A percentile compares a stretch with the other conserved stretches of the same genome.
These are phyloP conservation scores for Gossypium laxum DNA, from an alignment of 441 rosid genomes.

Conservation along the genomic window DNA sequence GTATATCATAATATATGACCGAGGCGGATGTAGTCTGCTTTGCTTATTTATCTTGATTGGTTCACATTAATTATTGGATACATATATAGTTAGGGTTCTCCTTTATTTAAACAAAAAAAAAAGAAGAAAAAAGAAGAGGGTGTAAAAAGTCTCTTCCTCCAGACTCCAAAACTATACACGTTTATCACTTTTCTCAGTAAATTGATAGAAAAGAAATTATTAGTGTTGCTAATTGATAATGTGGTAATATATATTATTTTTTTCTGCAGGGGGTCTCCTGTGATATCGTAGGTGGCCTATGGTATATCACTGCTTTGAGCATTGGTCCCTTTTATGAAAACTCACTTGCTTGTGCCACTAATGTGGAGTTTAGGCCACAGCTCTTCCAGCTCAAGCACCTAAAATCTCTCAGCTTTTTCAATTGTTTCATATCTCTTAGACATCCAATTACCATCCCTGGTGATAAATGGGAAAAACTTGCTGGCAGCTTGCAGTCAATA, in stretches of 20 bases:
- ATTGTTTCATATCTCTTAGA: slow-evolving; percentile 48
- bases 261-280: slow-evolving; percentile 71
- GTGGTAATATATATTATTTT: neutral
- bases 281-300: slow-evolving; percentile 57
- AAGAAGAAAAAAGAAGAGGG: too few species aligned
- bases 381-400: slow-evolving; percentile 65
- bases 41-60: neutral
- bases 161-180: neutral
- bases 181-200: neutral
- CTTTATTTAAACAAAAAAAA: neutral
- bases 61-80: neutral
- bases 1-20: neutral
- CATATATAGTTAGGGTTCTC: neutral
- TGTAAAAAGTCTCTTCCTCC: neutral
- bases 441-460: slow-evolving; percentile 35
- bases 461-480: slow-evolving; percentile 46
- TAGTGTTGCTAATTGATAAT: neutral
- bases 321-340: slow-evolving; percentile 66
- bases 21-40: too few species aligned
- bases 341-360: slow-evolving; percentile 48
- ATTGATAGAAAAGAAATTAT: neutral
- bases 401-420: slow-evolving; percentile 53
- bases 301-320: slow-evolving; percentile 72
- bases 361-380: slow-evolving; percentile 51
- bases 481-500: slow-evolving; percentile 46